A percentile compares a stretch with the other conserved stretches of the same genome.
phyloP scores from a whole-genome alignment of 345 rosid genomes.

The Citrus mangshanensis region DNA sequence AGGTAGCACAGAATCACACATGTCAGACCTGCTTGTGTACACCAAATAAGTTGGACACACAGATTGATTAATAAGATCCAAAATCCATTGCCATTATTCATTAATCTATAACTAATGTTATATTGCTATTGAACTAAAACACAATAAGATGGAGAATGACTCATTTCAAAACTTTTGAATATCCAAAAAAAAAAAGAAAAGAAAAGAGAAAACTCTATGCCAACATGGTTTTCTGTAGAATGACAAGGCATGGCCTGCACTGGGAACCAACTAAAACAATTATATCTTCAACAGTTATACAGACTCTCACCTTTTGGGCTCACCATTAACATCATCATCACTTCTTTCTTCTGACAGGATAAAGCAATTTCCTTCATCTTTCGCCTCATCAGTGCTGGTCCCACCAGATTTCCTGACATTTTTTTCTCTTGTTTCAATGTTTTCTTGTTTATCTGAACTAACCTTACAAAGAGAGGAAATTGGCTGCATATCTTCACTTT shows the following conservation, averaged over 20 bases:
- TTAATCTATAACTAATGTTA: background rate
- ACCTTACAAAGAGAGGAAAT: constrained; percentile 22
- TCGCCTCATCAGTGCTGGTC: constrained; percentile 4
- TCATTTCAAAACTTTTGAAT: background rate
- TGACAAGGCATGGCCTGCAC: background rate
- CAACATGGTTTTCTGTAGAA: background rate
- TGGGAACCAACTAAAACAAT: background rate
- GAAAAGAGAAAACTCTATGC: background rate
- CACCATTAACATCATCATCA: background rate
- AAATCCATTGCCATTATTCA: background rate
- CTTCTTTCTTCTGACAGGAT: background rate
- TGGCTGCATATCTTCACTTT: constrained; percentile 22
- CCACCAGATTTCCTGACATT: constrained; percentile 15
- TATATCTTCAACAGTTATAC: background rate
- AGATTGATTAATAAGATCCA: background rate
- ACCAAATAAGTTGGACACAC: background rate
- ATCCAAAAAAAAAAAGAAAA: too few relatives aligned
- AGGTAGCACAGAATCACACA: background rate
- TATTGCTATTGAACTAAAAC: background rate
- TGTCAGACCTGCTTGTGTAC: background rate
- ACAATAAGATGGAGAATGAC: background rate
- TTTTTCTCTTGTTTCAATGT: constrained; percentile 16
- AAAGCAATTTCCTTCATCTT: constrained; percentile 6
- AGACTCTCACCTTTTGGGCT: constrained; percentile 24
- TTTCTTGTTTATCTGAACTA: constrained; percentile 17